Percentiles rank a stretch among this genome's conserved stretches.
Conservation (phyloP, 495 filamentous ascomycete genomes). For the Penicillium fimorum region DNA sequence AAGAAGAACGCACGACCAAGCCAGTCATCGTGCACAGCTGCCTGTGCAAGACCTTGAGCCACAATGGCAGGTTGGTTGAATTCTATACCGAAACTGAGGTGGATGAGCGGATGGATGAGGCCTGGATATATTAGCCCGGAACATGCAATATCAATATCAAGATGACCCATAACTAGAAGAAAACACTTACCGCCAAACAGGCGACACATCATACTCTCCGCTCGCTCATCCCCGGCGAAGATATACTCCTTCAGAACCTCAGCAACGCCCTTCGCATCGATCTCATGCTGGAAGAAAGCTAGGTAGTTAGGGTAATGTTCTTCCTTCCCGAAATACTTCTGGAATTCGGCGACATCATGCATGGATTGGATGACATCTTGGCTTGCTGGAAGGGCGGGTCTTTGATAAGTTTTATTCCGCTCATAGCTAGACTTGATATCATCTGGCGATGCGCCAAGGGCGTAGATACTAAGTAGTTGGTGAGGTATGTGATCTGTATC, state of each 20-base stretch:
- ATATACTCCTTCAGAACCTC: conserved; percentile 61
- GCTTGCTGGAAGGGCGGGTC: conserved; percentile 41
- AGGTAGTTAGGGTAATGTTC: conserved; percentile 67
- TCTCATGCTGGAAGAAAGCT: conserved; percentile 69
- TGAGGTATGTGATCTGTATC: conserved; percentile 65
- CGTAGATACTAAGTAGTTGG: conserved; percentile 70
- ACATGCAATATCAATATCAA: neutral
- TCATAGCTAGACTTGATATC: conserved; percentile 59
- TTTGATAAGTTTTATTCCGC: conserved; percentile 61
- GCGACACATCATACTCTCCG: conserved; percentile 60
- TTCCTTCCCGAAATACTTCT: conserved; percentile 49
- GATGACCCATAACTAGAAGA: neutral
- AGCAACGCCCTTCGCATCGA: conserved; percentile 58
- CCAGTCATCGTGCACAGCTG: conserved; percentile 59
- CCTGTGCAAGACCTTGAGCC: conserved; percentile 75
- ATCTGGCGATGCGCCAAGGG: conserved; percentile 62
- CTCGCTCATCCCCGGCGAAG: conserved; percentile 58
- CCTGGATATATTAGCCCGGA: conserved; percentile 37
- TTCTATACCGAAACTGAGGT: conserved; percentile 80
- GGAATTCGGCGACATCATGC: conserved; percentile 49
- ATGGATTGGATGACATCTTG: conserved; percentile 50
- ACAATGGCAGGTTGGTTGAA: conserved; percentile 78
- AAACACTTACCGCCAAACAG: conserved; percentile 51
- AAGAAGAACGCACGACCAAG: conserved; percentile 49
- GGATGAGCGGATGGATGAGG: conserved; percentile 78